Evolutionary conservation across 1,284 basidiomycete species (phyloP).

Genomic region (Neolentinus lepideus): DNA sequence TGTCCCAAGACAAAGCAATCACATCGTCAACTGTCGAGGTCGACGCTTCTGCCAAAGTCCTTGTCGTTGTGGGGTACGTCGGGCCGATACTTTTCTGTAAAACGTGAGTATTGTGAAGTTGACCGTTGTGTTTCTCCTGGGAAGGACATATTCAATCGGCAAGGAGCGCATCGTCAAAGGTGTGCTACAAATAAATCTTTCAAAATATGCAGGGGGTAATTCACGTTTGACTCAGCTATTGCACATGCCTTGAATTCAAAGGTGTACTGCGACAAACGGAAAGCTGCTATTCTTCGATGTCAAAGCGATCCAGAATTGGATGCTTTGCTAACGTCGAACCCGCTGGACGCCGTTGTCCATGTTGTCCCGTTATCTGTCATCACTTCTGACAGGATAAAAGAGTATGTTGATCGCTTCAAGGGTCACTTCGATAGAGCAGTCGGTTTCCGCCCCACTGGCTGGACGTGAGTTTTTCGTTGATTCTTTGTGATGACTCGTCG

Average conservation of each 20-base stretch:
- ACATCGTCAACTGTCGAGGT: constrained; percentile 12
- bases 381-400: constrained; percentile 70
- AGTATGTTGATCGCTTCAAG: constrained; percentile 74
- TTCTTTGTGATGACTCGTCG: background rate
- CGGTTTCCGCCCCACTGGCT: constrained; percentile 90
- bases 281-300: constrained; percentile 74
- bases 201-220: background rate
- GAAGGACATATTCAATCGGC: constrained; percentile 91
- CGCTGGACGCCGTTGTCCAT: constrained; percentile 77
- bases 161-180: constrained; percentile 97
- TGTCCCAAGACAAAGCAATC: constrained; percentile 13
- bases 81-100: background rate
- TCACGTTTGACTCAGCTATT: constrained; percentile 47
- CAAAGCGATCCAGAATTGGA: constrained; percentile 82
- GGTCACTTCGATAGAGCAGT: constrained; percentile 71
- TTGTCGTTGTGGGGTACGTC: constrained; percentile 86
- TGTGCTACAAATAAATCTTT: constrained; percentile 16
- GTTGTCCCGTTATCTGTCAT: constrained; percentile 79
- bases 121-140: constrained; percentile 6
- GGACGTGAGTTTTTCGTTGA: constrained; percentile 60
- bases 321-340: constrained; percentile 71
- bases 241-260: constrained; percentile 80
- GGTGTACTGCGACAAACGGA: constrained; percentile 85
- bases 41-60: constrained; percentile 25
- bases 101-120: background rate